phyloP scores from a whole-genome alignment of 768 basidiomycete genomes.

The Leccinum rimulosum region DNA sequence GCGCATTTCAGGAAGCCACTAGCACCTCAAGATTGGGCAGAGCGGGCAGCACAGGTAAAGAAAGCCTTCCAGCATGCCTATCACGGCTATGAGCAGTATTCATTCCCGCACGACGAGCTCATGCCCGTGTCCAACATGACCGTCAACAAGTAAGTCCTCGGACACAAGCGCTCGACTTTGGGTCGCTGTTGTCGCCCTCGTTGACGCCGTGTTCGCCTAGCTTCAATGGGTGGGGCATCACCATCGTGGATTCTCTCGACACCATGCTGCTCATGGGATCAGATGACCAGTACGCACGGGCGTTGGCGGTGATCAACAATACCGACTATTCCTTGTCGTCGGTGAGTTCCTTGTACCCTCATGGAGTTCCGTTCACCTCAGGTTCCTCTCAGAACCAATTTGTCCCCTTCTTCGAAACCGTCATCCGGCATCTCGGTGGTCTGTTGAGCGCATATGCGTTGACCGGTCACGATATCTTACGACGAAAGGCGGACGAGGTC shows the following conservation, averaged over 20 bases:
- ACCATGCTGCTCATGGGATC: constrained; percentile 83
- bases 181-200: not conserved
- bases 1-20: constrained; percentile 3
- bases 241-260: constrained; percentile 78
- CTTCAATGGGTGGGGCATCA: constrained; percentile 80
- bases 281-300: constrained; percentile 63
- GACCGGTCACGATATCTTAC: constrained; percentile 57
- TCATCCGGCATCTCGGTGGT: constrained; percentile 88
- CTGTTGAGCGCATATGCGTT: constrained; percentile 80
- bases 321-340: constrained; percentile 46
- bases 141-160: constrained; percentile 48
- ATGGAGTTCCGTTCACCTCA: not conserved
- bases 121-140: constrained; percentile 45
- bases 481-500: constrained; percentile 74
- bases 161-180: not conserved
- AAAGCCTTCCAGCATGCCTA: constrained; percentile 69
- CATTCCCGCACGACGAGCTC: constrained; percentile 63
- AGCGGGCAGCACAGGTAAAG: constrained; percentile 55
- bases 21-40: constrained; percentile 42
- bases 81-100: constrained; percentile 58
- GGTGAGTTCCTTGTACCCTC: constrained; percentile 32
- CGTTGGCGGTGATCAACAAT: constrained; percentile 48
- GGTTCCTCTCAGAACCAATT: constrained; percentile 24
- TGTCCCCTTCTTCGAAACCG: constrained; percentile 74
- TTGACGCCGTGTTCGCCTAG: constrained; percentile 33